These are phyloP conservation scores for Cladorrhinum sp. DNA, from an alignment of 2,329 filamentous ascomycete species.

Conservation along the genomic window DNA sequence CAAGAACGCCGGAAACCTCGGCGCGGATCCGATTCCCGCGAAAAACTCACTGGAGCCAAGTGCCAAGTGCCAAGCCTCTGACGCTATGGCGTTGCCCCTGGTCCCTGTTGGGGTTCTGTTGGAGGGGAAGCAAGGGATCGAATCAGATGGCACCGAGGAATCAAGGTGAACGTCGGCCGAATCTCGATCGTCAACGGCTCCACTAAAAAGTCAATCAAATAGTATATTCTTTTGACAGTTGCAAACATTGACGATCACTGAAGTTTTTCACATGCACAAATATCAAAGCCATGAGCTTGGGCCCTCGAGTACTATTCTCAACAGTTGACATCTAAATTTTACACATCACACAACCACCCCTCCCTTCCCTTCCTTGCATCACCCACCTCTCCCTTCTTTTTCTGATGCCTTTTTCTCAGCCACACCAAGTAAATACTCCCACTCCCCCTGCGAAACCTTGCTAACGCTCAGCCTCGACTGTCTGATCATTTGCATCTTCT, in stretches of 20 bases:
- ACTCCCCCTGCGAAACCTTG: conserved; percentile 62
- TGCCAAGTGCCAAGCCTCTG: conserved; percentile 11
- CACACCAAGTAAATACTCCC: conserved; percentile 58
- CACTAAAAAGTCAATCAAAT: conserved; percentile 30
- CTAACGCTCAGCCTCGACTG: conserved; percentile 80
- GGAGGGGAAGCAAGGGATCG: not conserved
- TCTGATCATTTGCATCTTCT: conserved; percentile 79
- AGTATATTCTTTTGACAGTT: not conserved
- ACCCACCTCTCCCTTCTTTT: conserved; percentile 10
- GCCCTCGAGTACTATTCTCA: no score
- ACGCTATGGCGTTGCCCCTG: not conserved
- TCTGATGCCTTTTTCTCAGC: conserved; percentile 45
- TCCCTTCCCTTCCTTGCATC: not conserved
- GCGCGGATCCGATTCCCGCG: conserved; percentile 13
- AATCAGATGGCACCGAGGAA: conserved; percentile 1
- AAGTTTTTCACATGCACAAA: no score
- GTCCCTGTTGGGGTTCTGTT: not conserved
- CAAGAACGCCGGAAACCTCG: conserved; percentile 20
- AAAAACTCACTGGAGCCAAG: conserved; percentile 6
- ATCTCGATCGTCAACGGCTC: conserved; percentile 12
- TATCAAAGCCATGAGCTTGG: no score
- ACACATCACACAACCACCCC: no score
- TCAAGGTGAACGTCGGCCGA: conserved; percentile 10
- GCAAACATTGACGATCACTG: no score
- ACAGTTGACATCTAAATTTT: no score